Percentiles rank a stretch among this genome's conserved stretches.
phyloP scores from a whole-genome alignment of 2,329 filamentous ascomycete genomes.

The Cordyceps javanica region DNA sequence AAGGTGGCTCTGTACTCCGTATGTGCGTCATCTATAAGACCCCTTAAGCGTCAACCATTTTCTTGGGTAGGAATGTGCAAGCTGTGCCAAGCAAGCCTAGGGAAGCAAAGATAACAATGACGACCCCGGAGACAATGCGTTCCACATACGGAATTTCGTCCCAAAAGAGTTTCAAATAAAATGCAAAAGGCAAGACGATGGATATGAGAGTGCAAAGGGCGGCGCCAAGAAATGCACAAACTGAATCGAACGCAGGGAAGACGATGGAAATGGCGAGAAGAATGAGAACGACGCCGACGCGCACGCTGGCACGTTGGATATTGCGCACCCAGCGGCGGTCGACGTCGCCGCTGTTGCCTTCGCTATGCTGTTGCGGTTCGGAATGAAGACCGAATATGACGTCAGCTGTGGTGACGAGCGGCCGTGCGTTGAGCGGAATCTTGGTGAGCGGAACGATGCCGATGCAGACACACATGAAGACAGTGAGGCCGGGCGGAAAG shows the following conservation, averaged over 20 bases:
- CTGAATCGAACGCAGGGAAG: slow-evolving; percentile 75
- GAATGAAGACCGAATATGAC: slow-evolving; percentile 68
- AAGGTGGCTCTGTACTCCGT: neutral
- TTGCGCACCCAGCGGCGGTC: slow-evolving; percentile 22
- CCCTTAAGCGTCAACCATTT: slow-evolving; percentile 51
- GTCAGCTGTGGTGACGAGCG: slow-evolving; percentile 81
- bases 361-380: slow-evolving; percentile 27
- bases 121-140: slow-evolving; percentile 57
- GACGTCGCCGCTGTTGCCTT: slow-evolving; percentile 33
- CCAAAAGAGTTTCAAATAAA: slow-evolving; percentile 86
- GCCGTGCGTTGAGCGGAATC: slow-evolving; percentile 82
- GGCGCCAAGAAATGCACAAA: slow-evolving; percentile 86
- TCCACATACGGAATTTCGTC: slow-evolving; percentile 61
- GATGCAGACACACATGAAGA: slow-evolving; percentile 79
- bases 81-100: slow-evolving; percentile 74
- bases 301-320: slow-evolving; percentile 47
- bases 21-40: neutral
- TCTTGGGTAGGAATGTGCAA: slow-evolving; percentile 82
- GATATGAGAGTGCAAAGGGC: slow-evolving; percentile 92
- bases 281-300: slow-evolving; percentile 59
- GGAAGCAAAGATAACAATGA: slow-evolving; percentile 63
- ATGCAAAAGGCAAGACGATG: slow-evolving; percentile 79
- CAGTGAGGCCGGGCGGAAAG: slow-evolving; percentile 68
- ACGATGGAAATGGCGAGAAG: slow-evolving; percentile 68
- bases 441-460: slow-evolving; percentile 93